Percentiles rank a stretch among this genome's conserved stretches.
Conservation (phyloP, 1,284 basidiomycete species). For the Rhodotorula mucilaginosa region DNA sequence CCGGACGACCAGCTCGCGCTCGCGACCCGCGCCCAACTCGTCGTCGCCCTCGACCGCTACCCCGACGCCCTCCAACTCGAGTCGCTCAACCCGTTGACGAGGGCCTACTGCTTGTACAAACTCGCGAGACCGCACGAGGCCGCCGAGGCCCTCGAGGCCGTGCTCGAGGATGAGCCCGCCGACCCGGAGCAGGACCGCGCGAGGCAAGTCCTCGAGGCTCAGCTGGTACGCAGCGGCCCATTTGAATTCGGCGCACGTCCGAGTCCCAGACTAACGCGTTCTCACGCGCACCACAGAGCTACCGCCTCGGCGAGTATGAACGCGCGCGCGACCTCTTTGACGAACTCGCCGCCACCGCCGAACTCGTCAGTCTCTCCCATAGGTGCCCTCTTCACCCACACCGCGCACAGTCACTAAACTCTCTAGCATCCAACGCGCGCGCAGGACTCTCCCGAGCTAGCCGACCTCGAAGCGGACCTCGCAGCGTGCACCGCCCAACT, state of each 20-base stretch:
- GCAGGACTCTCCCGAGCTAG: conserved; percentile 43
- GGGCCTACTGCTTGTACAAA: conserved; percentile 43
- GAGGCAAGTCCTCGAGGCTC: conserved; percentile 37
- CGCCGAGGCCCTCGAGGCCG: conserved; percentile 6
- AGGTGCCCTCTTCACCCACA: neutral
- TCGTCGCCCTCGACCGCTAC: conserved; percentile 41
- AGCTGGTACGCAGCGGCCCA: conserved; percentile 35
- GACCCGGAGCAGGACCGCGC: conserved; percentile 26
- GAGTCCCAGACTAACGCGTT: neutral
- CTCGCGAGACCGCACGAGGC: conserved; percentile 32
- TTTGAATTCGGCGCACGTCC: neutral
- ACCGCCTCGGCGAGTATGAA: conserved; percentile 40
- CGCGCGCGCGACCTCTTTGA: conserved; percentile 37
- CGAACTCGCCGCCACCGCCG: conserved; percentile 39
- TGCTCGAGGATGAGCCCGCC: neutral
- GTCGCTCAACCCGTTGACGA: neutral
- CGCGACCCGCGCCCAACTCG: conserved; percentile 38
- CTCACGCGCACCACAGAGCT: conserved; percentile 26
- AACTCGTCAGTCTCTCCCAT: conserved; percentile 24
- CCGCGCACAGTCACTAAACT: neutral
- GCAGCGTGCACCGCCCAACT: conserved; percentile 30
- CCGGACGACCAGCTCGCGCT: conserved; percentile 31
- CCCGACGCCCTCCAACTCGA: conserved; percentile 9
- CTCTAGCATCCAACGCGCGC: neutral
- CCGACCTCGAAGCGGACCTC: conserved; percentile 41